Base-by-base conservation (phyloP, 192 early-diverging fungal species). In the Piromyces finnis region DNA sequence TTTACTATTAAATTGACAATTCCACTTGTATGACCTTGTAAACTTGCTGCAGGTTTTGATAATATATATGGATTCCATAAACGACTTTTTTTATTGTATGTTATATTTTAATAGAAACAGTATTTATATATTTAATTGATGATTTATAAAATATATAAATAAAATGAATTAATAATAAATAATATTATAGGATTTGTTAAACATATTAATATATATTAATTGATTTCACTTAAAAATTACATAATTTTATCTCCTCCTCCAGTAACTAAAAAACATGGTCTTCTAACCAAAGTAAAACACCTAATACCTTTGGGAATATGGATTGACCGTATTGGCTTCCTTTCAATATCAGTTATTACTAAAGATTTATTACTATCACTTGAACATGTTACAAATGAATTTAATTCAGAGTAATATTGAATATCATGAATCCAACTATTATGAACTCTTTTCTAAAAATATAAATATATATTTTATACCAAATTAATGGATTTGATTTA, bases 31-130 rank as follows among this genome's bases (percentile, higher is more conserved):
- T 91, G 90, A 0, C 90, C 90, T 26, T 82, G 32, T 68, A 91
- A 80, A 41, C 79, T 89, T 26, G 89, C 90, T 12, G 90, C 89
- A 3, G 90, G 89, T 80, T 91, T 91, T 27, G 87, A 88, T 18
- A 91, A 84, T 0, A 91, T 89, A 59, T 91, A 91, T 39, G 90
- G 90, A 79, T 91, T 91, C 90, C 90, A 91, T 30, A 91, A 82
- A 14, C 90, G 89, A 28, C 90, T 91, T 77, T n/a, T 78, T 30
- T 27, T 35, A 12, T 80, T 29, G n/a, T 84, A 83, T 80, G n/a
- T n/a, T 29, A 27, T 32, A 32, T 32, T 32, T 3, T 32, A 32
- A 32, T 32, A 32, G 9, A 32, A 32, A 6, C 3, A 32, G 3
- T 32, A 32, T 32, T 32, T 32, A 6, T 32, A 32, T n/a, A n/a